Evolutionary conservation across 495 filamentous ascomycete genomes (phyloP), one percentile per base, ranked within the genome.

Genomic region (Letharia lupina): DNA sequence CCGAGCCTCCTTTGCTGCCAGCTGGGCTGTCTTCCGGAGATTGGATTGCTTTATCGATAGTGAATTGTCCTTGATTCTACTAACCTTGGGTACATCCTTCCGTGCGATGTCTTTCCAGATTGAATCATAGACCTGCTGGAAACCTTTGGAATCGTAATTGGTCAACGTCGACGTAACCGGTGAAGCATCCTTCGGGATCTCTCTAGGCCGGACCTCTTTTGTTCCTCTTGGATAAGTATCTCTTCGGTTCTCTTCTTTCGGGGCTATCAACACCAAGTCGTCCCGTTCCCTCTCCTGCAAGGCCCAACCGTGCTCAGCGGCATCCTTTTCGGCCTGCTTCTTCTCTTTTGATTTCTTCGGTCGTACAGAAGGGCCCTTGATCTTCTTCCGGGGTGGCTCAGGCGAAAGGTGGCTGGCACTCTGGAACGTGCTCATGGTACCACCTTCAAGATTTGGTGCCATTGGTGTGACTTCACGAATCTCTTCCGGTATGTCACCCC

Each of bases 121-220:
- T 77, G 97, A 92, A 72, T 96, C 94, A 76, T 96, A 97, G 47
- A 99, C 94, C 76, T 96, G 93, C 70, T 93, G 90, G 78, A 94
- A 98, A 33, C 90, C 90, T 73, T 97, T 96, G 44, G 91, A 92
- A 67, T 88, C 88, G 77, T 89, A 94, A 18, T 85, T 77, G 40
- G 79, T 75, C 10, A 69, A 45, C 13, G 75, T 65, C 2, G 80
- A 78, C 28, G 73, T 72, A 39, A 73, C 66, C 11, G 84, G 87
- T 3, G 84, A 84, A 67, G 84, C 79, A 68, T 92, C 89, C 72
- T 86, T 88, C 44, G 83, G 79, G 35, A 74, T 74, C 31, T 66
- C 64, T 45, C 28, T 61, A 18, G 67, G 69, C 57, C 82, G 83
- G 33, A 79, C 75, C 54, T 89, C 84, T 75, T 85, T 88, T 65